Base-by-base conservation (phyloP, 306 rosid genomes). In the Castanopsis chinensis region DNA sequence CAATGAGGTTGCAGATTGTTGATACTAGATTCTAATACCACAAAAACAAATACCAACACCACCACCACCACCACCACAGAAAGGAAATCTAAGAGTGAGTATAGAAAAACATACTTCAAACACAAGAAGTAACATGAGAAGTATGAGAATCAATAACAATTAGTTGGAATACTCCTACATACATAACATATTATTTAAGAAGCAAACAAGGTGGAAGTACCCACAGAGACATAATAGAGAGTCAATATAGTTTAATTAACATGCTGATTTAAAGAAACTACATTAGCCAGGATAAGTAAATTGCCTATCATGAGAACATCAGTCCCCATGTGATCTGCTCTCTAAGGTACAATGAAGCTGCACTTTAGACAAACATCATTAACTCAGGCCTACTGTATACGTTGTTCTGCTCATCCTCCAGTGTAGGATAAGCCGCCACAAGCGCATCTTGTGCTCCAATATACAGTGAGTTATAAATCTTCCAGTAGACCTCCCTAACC, bases 401-500 rank as follows among this genome's bases (percentile, higher is more conserved):
- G 56, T 91, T 87, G 79, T 68, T 79, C 1, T 91, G 91, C 79
- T 90, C 96, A 45, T 91, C 91, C 79, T 91, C 90, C 82, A 91
- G 74, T 45, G 73, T 52, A 7, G 96, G 96, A 80, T 91, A 91
- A 10, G 93, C 88, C 13, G 93, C 90, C 6, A 91, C 96, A 25
- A 91, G 96, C 5, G 96, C 93, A 76, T 91, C 96, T 84, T 91
- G 96, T 73, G 90, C 82, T 57, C 96, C 96, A 13, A 91, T 91
- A 71, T 91, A 91, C 5, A 91, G 85, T 2, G 96, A 84, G 80
- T 91, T 91, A 45, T 89, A 91, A 41, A 91, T 91, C 85, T 91
- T 91, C 96, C 96, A 91, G 80, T 91, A 91, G 52, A 91, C 96
- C 80, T 91, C 96, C 77, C 96, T 86, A 56, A 91, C 96, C 82